Conservation (phyloP, 345 rosid species). For the Firmiana major region DNA sequence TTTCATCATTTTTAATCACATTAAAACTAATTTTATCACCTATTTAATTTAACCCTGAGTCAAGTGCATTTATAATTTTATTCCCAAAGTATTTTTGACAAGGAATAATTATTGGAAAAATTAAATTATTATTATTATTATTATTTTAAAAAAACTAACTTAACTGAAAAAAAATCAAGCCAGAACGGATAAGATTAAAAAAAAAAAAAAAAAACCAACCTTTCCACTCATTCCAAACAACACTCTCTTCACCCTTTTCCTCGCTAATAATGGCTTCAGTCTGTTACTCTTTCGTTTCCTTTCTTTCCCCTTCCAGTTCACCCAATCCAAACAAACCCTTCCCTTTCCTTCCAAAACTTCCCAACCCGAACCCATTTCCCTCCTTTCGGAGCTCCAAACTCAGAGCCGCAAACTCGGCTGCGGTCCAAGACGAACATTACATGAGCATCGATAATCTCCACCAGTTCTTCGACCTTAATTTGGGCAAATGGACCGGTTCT, state of each 20-base stretch:
- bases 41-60: too few relatives aligned
- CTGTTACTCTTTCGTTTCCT: conserved; percentile 25
- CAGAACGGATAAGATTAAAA: not conserved
- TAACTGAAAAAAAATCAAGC: not conserved
- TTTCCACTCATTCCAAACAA: not conserved
- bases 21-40: too few relatives aligned
- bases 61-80: too few relatives aligned
- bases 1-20: too few relatives aligned
- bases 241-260: not conserved
- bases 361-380: conserved; percentile 10
- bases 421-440: conserved; percentile 31
- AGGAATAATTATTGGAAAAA: too few relatives aligned
- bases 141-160: too few relatives aligned
- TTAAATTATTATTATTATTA: too few relatives aligned
- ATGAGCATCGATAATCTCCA: conserved; percentile 73
- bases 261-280: conserved; percentile 29
- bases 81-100: too few relatives aligned
- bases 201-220: not conserved
- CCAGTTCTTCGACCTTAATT: conserved; percentile 58
- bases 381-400: conserved; percentile 26
- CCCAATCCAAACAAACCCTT: not conserved
- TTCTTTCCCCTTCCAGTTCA: conserved; percentile 25
- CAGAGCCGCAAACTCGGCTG: conserved; percentile 27
- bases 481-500: conserved; percentile 84
- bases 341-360: conserved; percentile 18